Base-by-base conservation (phyloP, 2,329 filamentous ascomycete genomes). In the Moelleriella libera region DNA sequence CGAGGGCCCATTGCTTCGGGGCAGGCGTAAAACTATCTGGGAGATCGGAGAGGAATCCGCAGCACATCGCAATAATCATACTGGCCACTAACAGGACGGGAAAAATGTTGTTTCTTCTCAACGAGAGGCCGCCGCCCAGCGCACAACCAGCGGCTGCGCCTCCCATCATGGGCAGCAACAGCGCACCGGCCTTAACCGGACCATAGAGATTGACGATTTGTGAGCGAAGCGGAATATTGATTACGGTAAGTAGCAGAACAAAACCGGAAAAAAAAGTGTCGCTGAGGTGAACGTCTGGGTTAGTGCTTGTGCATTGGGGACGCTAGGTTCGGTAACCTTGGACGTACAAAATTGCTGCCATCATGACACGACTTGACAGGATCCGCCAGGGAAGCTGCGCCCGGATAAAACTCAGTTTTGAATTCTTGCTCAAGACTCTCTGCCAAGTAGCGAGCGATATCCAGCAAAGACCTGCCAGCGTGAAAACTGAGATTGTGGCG, bases 161-260 rank as follows among this genome's bases (percentile, higher is more conserved):
- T 6, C 49, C 55, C 54, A 57, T 55, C 46, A 54, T 49, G 12
- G 55, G 55, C 10, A 57, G 53, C 6, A 57, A 49, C 12, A 55
- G 46, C 14, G 52, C 48, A 8, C 55, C 55, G 30, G 55, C 48
- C 44, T 53, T 54, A n/a, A 55, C 53, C 14, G 52, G 51, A 6
- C 50, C 49, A 46, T 55, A 53, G 6, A 53, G 34, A 41, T 57
- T 55, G 29, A 54, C 54, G 28, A 57, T 54, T 45, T 57, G 51
- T 9, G 54, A 48, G 12, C 55, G 51, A 12, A 57, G 48, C 10
- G 54, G 54, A n/a, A 57, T 48, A 39, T 55, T 54, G 47, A 57
- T 49, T 21, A 57, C 50, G 31, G 46, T 46, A 5, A 56, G 43
- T 5, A 54, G 46, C 34, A 57, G 48, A 32, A 54, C 50, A 37